These are phyloP conservation scores for Phytophthora crassamura DNA, from an alignment of 352 stramenopile genomes.

Conservation along the genomic window DNA sequence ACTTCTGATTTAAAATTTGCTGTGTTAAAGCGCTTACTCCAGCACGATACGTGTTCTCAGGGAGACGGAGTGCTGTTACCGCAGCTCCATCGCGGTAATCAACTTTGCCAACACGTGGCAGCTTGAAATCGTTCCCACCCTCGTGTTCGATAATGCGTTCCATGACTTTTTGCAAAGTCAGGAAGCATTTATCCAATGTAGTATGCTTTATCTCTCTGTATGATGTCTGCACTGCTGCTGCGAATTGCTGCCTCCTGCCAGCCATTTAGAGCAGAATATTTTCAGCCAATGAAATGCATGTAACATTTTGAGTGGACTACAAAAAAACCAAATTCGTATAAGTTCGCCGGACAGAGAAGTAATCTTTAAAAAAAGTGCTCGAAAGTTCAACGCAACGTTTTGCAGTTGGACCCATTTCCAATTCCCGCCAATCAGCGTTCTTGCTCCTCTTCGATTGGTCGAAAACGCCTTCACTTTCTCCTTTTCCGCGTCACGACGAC, in stretches of 20 bases:
- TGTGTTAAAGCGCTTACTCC: too few relatives aligned
- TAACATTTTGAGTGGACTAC: too few relatives aligned
- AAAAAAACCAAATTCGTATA: too few relatives aligned
- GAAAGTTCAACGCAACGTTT: too few relatives aligned
- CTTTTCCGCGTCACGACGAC: constrained; percentile 22
- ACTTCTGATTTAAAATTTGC: constrained; percentile 3
- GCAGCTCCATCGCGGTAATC: background rate
- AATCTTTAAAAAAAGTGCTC: too few relatives aligned
- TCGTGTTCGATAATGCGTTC: background rate
- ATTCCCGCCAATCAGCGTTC: background rate
- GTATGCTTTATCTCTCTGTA: too few relatives aligned
- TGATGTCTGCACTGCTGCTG: too few relatives aligned
- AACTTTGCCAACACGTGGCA: constrained; percentile 6
- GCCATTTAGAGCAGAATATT: too few relatives aligned
- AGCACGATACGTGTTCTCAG: constrained; percentile 3
- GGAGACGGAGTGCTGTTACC: background rate
- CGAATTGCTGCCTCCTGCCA: too few relatives aligned
- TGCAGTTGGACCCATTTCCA: background rate
- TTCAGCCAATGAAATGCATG: too few relatives aligned
- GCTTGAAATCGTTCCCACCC: constrained; percentile 7
- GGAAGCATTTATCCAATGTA: constrained; percentile 16
- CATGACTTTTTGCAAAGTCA: constrained; percentile 17
- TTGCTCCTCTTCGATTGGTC: background rate
- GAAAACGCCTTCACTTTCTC: background rate
- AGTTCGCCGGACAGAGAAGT: too few relatives aligned